Conservation (phyloP, 495 filamentous ascomycete genomes). For the Annulohypoxylon moriforme region DNA sequence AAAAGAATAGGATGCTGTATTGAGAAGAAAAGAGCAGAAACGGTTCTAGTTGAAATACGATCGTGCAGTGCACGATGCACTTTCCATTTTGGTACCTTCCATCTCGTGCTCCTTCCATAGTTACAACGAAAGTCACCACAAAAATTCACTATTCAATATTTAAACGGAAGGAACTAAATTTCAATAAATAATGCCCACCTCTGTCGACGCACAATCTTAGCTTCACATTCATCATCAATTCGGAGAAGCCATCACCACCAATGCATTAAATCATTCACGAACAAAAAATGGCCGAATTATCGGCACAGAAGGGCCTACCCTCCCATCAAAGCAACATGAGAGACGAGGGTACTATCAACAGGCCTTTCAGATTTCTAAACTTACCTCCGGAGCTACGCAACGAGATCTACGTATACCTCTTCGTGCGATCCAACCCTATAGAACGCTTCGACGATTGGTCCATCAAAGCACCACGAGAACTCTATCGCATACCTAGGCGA, state of each 20-base stretch:
- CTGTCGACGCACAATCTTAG: background rate
- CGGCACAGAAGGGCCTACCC: background rate
- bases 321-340: background rate
- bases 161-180: too few species aligned
- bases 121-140: too few species aligned
- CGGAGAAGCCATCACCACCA: too few species aligned
- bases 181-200: too few species aligned
- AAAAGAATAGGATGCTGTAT: too few species aligned
- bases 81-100: too few species aligned
- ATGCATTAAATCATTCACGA: background rate
- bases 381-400: conserved; percentile 29
- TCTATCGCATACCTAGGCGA: conserved; percentile 11
- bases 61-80: too few species aligned
- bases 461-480: conserved; percentile 8
- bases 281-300: background rate
- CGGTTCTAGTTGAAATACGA: too few species aligned
- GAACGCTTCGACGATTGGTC: conserved; percentile 2
- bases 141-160: too few species aligned
- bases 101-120: background rate
- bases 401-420: conserved; percentile 15
- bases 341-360: background rate
- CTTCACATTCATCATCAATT: background rate
- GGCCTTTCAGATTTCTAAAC: conserved; percentile 20
- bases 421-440: conserved; percentile 1
- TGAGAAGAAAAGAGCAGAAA: too few species aligned